phyloP scores from a whole-genome alignment of 805 yeast genomes.

The Starmerella geochares region DNA sequence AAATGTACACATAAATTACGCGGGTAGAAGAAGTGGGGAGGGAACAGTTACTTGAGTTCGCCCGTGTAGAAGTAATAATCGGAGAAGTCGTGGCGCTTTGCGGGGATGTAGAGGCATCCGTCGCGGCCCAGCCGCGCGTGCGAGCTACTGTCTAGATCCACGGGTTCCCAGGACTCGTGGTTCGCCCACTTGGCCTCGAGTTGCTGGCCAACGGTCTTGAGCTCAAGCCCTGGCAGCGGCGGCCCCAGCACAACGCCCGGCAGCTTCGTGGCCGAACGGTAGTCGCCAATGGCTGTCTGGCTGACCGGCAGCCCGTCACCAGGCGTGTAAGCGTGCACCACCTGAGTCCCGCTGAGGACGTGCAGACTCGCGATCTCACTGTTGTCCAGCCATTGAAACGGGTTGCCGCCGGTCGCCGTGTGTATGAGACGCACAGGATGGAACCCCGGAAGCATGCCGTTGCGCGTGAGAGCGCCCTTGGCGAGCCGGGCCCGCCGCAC shows the following conservation, averaged over 20 bases:
- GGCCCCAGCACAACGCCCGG: constrained; percentile 22
- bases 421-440: constrained; percentile 28
- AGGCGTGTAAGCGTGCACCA: constrained; percentile 30
- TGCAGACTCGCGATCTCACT: constrained; percentile 22
- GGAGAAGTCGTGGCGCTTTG: constrained; percentile 19
- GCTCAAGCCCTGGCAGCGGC: constrained; percentile 23
- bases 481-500: constrained; percentile 23
- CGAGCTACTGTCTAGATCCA: constrained; percentile 1
- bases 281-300: constrained; percentile 31
- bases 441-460: constrained; percentile 25
- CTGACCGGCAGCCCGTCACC: constrained; percentile 29
- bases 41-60: constrained; percentile 19
- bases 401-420: constrained; percentile 24
- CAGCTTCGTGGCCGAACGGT: constrained; percentile 18
- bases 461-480: constrained; percentile 26
- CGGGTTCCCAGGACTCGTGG: constrained; percentile 7
- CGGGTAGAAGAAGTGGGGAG: too few species aligned
- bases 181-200: constrained; percentile 14
- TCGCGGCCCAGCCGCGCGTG: constrained; percentile 15
- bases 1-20: background rate
- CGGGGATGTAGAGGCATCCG: constrained; percentile 21
- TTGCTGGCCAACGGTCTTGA: constrained; percentile 10
- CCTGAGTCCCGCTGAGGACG: constrained; percentile 31
- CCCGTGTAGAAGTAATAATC: constrained; percentile 23
- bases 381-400: constrained; percentile 22